Evolutionary conservation across 1,139 yeast genomes (phyloP), one percentile per base, ranked within the genome.

Genomic region (Yamadazyma triangularis): DNA sequence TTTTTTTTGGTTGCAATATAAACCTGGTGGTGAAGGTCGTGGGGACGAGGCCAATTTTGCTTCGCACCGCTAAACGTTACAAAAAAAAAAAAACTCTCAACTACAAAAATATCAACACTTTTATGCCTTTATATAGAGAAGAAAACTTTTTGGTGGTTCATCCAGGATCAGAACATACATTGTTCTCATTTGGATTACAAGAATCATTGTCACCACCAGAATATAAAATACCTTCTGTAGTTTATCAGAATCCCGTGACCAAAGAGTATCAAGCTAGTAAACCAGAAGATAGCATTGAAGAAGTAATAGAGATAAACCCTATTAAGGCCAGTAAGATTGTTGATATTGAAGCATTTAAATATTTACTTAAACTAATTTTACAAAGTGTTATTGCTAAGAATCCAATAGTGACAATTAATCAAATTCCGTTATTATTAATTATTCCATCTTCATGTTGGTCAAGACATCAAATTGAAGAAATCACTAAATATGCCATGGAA

Each of bases 141-240:
- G 80, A 74, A 40, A 70, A 70, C 52, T 69, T 73, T 44, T 58
- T 70, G 59, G 74, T 88, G 30, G 74, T 89, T 26, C 79, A 86
- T 37, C 87, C 95, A 1, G 95, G 96, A n/a, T 80, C 94, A 2
- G 67, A 63, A 34, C 60, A 71, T 33, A 86, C 96, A 1, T 62
- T 81, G 33, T 85, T 85, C 26, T 82, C 83, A 44, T 80, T 85
- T 51, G 96, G 96, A 2, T 63, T 89, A 26, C 80, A 77, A 32
- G 96, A 89, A 41, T 70, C 86, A 1, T 69, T 86, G 41, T 62
- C 84, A 4, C 88, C 94, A 2, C 95, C 96, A 2, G 74, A 77
- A 28, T 74, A 73, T 42, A 77, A 77, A 38, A 65, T 88, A 23
- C 94, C 96, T 9, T 77, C 95, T 0, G 66, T 68, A 20, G 94